phyloP scores from a whole-genome alignment of 1,284 basidiomycete species.

The Moesziomyces antarcticus region DNA sequence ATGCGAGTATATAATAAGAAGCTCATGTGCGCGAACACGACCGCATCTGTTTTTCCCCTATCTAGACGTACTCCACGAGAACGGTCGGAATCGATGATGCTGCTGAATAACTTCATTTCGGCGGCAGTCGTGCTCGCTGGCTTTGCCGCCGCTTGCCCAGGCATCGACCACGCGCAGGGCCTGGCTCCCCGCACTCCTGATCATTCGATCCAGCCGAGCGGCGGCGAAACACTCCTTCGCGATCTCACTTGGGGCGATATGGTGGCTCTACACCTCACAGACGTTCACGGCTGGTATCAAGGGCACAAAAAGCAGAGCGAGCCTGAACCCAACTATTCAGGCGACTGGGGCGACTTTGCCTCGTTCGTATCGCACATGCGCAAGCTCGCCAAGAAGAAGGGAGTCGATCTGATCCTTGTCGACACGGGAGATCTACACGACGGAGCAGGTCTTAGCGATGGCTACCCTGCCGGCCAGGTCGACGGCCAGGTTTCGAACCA shows the following conservation, averaged over 20 bases:
- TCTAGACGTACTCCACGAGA: not conserved
- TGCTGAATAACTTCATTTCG: constrained; percentile 8
- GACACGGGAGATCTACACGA: constrained; percentile 65
- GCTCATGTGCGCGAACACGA: not conserved
- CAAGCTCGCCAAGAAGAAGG: constrained; percentile 49
- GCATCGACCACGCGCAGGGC: constrained; percentile 39
- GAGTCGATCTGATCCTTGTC: constrained; percentile 63
- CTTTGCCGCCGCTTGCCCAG: constrained; percentile 19
- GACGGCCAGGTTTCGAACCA: constrained; percentile 60
- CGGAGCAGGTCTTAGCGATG: constrained; percentile 64
- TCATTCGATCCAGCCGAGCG: constrained; percentile 15
- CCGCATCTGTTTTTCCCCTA: not conserved
- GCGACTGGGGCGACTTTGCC: constrained; percentile 66
- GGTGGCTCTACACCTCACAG: constrained; percentile 83
- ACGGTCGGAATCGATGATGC: not conserved
- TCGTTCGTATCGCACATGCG: constrained; percentile 63
- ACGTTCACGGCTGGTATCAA: constrained; percentile 74
- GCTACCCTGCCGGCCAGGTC: constrained; percentile 44
- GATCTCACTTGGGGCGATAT: constrained; percentile 81
- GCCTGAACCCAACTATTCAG: constrained; percentile 65
- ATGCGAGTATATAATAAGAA: too few species aligned
- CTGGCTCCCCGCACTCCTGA: constrained; percentile 19
- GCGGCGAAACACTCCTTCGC: constrained; percentile 27
- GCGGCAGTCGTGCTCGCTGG: constrained; percentile 13
- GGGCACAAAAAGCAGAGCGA: constrained; percentile 62